Evolutionary conservation across 2,329 filamentous ascomycete species (phyloP), one percentile per base, ranked within the genome.

Genomic region (Nannizzia gypsea): DNA sequence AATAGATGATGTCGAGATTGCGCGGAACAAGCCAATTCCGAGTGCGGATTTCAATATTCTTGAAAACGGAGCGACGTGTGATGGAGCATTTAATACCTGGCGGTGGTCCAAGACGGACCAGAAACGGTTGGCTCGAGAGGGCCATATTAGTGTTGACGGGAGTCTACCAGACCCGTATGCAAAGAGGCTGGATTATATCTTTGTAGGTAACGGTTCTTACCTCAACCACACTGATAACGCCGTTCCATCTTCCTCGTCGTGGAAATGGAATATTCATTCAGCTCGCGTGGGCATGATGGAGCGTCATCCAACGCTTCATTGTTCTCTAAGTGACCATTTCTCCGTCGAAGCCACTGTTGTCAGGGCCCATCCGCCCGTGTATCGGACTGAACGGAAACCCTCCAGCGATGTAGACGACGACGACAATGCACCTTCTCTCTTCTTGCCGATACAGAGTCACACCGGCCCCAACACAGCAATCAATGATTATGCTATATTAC

Each of bases 181-280:
- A n/a, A 92, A 96, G 72, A 80, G 93, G 22, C 81, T 97, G 55
- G 93, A 99, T 74, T 99, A 99, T 73, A 87, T 99, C 68, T 97
- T 99, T 73, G 86, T 89, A 66, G 83, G 82, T 1, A 81, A 81
- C 11, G 81, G 79, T 11, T 70, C 69, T 36, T 70, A 74, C 61
- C 48, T 59, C 65, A 20, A 42, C 40, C 26, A 20, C 48, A 24
- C 26, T 24, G 48, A 28, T 5, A 24, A 52, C 9, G 48, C 1
- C 3, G 11, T 11, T 13, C 54, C 2, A 61, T 67, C 67, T 1
- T 61, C 64, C 6, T 69, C 68, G 34, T 69, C 67, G 40, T 72
- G 61, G 68, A 73, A 74, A 60, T 96, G 91, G 90, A 76, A 82
- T 11, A 83, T 96, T 61, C 80, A 84, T 61, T 79, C 81, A 6